phyloP scores from a whole-genome alignment of 768 basidiomycete species.

The Cystofilobasidium bisporidii region DNA sequence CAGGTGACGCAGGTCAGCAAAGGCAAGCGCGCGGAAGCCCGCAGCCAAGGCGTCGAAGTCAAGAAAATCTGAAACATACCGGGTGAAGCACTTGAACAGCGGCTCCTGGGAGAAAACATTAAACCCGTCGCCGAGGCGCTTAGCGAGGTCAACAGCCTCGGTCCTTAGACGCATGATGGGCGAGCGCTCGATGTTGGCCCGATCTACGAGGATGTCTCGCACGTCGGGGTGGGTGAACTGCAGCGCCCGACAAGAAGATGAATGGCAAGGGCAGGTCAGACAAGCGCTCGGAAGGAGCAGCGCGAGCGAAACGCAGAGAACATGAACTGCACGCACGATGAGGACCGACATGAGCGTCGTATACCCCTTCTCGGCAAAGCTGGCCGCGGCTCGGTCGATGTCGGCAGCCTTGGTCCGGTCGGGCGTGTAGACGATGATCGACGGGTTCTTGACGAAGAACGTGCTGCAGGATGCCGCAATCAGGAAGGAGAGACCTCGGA shows the following conservation, averaged over 20 bases:
- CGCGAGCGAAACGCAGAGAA: conserved; percentile 2
- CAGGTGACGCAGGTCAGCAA: too few relatives aligned
- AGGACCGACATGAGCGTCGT: conserved; percentile 73
- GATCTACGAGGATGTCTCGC: conserved; percentile 70
- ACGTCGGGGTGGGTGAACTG: conserved; percentile 69
- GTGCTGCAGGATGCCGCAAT: neutral
- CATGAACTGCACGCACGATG: conserved; percentile 57
- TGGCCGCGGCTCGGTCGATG: conserved; percentile 15
- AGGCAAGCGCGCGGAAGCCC: too few relatives aligned
- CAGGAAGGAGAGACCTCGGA: too few relatives aligned
- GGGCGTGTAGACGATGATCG: conserved; percentile 21
- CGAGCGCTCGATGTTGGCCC: conserved; percentile 57
- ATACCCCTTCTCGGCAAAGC: conserved; percentile 37
- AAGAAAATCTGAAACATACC: conserved; percentile 11
- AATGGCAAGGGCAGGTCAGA: neutral
- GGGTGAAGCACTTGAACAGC: conserved; percentile 9
- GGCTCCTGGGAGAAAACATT: conserved; percentile 1
- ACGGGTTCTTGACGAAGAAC: neutral
- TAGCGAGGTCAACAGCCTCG: conserved; percentile 48
- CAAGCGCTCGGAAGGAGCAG: too few relatives aligned
- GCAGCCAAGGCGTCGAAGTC: too few relatives aligned
- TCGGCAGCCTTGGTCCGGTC: conserved; percentile 11
- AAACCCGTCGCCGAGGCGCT: conserved; percentile 4
- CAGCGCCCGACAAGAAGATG: neutral
- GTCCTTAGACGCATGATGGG: conserved; percentile 57